Conservation (phyloP, 345 rosid genomes). For the Gossypium australe region DNA sequence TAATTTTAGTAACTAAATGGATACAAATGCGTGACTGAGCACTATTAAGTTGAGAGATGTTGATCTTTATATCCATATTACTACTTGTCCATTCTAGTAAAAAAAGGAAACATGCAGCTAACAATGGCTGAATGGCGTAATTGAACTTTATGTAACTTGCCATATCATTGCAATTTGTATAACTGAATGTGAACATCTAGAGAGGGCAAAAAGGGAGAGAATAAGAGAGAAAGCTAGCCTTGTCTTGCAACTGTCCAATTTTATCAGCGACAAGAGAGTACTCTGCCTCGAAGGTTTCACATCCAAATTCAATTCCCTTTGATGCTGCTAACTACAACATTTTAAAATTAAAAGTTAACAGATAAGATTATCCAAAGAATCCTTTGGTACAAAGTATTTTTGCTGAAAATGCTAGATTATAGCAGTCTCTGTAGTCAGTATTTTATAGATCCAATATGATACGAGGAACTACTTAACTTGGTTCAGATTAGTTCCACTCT, state of each 20-base stretch:
- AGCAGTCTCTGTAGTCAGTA: background rate
- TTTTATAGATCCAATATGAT: background rate
- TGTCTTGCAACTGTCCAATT: constrained; percentile 51
- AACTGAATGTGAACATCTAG: background rate
- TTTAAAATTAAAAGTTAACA: constrained; percentile 17
- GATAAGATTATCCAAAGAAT: constrained; percentile 12
- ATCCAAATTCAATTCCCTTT: constrained; percentile 61
- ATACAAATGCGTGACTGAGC: background rate
- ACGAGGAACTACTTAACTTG: constrained; percentile 35
- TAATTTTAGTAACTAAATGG: background rate
- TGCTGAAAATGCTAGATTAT: background rate
- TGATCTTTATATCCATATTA: background rate
- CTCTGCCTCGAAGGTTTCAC: constrained; percentile 76
- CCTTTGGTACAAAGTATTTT: background rate
- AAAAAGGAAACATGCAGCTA: background rate
- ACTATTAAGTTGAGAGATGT: background rate
- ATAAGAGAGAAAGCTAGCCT: constrained; percentile 43
- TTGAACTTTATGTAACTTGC: background rate
- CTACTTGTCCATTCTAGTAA: background rate
- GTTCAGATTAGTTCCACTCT: constrained; percentile 34
- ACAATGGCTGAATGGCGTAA: background rate
- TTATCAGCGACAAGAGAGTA: constrained; percentile 60
- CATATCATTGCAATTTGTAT: background rate
- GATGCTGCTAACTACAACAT: constrained; percentile 46
- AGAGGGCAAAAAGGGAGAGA: background rate